Evolutionary conservation across 176 grass and related monocot species (phyloP).

Genomic region (Bonia amplexicaulis): DNA sequence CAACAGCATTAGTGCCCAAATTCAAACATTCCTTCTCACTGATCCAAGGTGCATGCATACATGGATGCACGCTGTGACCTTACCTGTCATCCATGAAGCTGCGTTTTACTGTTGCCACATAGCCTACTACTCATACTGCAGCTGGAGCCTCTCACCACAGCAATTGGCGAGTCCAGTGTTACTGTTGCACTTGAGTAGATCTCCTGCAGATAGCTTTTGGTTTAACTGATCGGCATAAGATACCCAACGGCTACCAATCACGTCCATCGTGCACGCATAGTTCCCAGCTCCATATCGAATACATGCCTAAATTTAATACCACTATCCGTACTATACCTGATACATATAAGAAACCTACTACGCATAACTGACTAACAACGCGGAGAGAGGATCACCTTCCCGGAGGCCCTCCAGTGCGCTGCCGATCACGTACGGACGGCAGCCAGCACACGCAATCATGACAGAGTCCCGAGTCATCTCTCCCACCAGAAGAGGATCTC

Average conservation of each 20-base stretch:
- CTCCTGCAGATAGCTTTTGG: not conserved
- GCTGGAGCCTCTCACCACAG: not conserved
- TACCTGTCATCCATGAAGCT: not conserved
- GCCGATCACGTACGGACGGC: slow-evolving; percentile 32
- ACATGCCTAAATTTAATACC: not conserved
- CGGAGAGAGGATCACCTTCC: not conserved
- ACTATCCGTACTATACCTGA: not conserved
- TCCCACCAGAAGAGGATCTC: slow-evolving; percentile 1
- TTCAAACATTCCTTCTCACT: slow-evolving; percentile 44
- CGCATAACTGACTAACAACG: not conserved
- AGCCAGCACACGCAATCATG: slow-evolving; percentile 19
- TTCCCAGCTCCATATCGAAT: not conserved
- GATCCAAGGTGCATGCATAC: not conserved
- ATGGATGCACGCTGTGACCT: not conserved
- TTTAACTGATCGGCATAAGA: too few relatives aligned
- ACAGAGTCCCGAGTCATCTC: not conserved
- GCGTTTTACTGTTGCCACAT: not conserved
- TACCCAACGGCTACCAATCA: too few relatives aligned
- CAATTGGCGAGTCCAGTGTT: not conserved
- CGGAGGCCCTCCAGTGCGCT: not conserved
- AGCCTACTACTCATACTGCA: not conserved
- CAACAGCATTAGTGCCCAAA: not conserved
- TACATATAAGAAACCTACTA: not conserved
- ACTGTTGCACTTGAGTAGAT: not conserved
- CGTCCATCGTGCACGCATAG: too few relatives aligned